These are phyloP conservation scores for Populus simonii DNA, from an alignment of 345 rosid species.

Conservation along the genomic window DNA sequence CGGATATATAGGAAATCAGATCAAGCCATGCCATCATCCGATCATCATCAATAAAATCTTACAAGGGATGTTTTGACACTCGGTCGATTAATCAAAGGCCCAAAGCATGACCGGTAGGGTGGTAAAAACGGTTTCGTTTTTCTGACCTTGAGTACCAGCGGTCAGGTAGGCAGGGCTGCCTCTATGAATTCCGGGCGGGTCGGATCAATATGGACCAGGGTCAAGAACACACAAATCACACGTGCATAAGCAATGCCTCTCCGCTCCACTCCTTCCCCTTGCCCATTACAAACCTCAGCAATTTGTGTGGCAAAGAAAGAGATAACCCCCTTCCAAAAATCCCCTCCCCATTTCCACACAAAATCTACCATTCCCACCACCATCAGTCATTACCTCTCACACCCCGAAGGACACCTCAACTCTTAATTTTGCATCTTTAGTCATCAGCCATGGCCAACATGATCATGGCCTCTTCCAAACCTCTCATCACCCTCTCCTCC, in stretches of 20 bases:
- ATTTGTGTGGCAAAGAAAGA: constrained; percentile 67
- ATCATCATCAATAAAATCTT: too few relatives aligned
- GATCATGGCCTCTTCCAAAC: constrained; percentile 68
- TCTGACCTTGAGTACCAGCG: too few relatives aligned
- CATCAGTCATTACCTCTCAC: not conserved
- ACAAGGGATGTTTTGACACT: too few relatives aligned
- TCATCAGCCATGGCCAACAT: constrained; percentile 59
- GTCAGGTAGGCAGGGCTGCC: too few relatives aligned
- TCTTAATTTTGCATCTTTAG: not conserved
- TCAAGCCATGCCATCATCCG: too few relatives aligned
- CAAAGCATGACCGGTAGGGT: too few relatives aligned
- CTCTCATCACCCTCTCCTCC: constrained; percentile 27
- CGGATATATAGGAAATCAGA: too few relatives aligned
- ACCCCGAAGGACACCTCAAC: not conserved
- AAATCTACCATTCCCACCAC: not conserved
- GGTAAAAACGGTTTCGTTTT: too few relatives aligned
- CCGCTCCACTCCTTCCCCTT: not conserved
- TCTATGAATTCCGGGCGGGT: not conserved
- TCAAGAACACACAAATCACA: not conserved
- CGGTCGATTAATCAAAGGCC: too few relatives aligned
- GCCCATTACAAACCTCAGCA: constrained; percentile 29
- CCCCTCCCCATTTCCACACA: constrained; percentile 18
- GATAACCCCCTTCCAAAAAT: constrained; percentile 36
- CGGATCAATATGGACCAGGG: not conserved
- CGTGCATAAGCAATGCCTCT: not conserved